Evolutionary conservation across 2,329 filamentous ascomycete species (phyloP), one percentile per base, ranked within the genome.

Genomic region (Amesomyces nigricolor): DNA sequence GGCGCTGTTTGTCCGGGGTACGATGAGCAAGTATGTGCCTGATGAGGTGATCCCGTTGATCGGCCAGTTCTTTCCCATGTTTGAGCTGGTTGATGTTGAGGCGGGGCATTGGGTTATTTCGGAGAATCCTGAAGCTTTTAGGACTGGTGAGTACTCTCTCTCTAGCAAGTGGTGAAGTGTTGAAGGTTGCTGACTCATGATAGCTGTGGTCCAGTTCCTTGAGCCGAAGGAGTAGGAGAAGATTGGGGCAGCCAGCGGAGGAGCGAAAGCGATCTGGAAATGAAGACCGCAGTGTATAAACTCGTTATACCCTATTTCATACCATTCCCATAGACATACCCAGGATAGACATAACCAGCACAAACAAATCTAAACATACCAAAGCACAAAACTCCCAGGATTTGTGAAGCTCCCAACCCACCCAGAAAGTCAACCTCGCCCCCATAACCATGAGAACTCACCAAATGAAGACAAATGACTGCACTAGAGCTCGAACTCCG

Each of bases 61-160:
- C 63, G 88, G 89, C 3, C 78, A 83, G 60, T 94, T 95, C 72
- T 95, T 95, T 66, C 90, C 90, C 10, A 76, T 77, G 22, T 95
- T 94, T 66, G 74, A 82, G 67, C 66, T 94, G 30, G 81, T 77
- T 47, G 87, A 92, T 71, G 74, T 95, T 32, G 85, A 94, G 38
- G 80, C 85, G 8, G 90, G 90, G 0, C 90, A 95, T 70, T 95
- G 90, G 90, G 75, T 95, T 5, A 91, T 92, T 59, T 89, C 88
- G n/a, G 90, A 95, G 75, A 86, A 90, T 64, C 89, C 90, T 0
- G 83, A 90, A 66, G 84, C 78, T 9, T 95, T 95, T 62, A 82
- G 85, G 66, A 74, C 80, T 77, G 85, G 88, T 90, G 68, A 68
- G 79, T 49, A 32, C 13, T 29, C 10, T 54, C 38, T 43, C 29